Evolutionary conservation across 805 yeast species (phyloP), one percentile per base, ranked within the genome.

Genomic region (Starmerella tilneyi): DNA sequence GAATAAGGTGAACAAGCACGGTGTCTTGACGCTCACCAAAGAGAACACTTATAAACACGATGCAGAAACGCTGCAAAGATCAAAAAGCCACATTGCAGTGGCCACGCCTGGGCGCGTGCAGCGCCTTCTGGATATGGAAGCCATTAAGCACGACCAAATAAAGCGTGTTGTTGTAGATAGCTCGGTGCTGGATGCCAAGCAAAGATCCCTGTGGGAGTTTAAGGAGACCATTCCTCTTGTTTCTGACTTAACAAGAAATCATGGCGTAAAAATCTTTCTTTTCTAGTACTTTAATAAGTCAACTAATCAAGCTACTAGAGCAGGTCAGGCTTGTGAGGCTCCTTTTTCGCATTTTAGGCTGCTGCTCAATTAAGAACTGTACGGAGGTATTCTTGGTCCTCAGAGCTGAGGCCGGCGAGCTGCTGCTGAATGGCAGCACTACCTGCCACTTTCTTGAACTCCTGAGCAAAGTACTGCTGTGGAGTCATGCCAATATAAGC

Each of bases 21-120:
- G 78, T 0, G 74, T 85, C 4, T 55, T 83, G 39, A 84, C 84
- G 60, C 59, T 84, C 39, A 84, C 84, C 56, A 74, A 79, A 50
- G 84, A 84, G 63, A 84, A 82, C 59, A 78, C 79, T 52, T 58
- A 82, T 37, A 71, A 73, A 26, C 79, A 78, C 34, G 94, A 84
- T 61, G 76, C 32, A 59, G 63, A 46, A 60, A 69, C 35, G 65
- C 78, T 27, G 52, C 63, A 24, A 15, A 23, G 41, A 9, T 52
- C 56, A 9, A 53, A 50, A 13, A 38, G 77, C 2, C 63, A 79
- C 40, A 62, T 81, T 1, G 68, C 79, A 35, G 74, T 79, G 30
- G 70, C 80, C 32, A 81, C 89, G 0, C 78, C 85, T 0, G 79
- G 79, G 2, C 66, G 88, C 44, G 58, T 77, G 15, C 53, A 57